phyloP scores from a whole-genome alignment of 139 green algal genomes.

The Pseudopediastrum boryanum region DNA sequence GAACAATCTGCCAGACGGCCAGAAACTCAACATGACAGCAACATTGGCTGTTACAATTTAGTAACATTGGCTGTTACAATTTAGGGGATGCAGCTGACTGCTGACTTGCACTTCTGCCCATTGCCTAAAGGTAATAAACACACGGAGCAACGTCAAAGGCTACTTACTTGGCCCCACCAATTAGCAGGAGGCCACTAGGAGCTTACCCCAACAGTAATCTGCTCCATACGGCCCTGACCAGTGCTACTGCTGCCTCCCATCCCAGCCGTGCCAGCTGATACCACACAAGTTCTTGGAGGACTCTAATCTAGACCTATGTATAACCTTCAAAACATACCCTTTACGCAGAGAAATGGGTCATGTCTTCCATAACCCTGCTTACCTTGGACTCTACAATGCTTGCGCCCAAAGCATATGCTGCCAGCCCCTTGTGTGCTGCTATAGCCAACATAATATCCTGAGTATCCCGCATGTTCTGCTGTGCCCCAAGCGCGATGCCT shows the following conservation, averaged over 20 bases:
- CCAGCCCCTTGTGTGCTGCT: slow-evolving; percentile 77
- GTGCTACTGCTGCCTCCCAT: background rate
- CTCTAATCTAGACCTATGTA: background rate
- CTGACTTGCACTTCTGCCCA: too few relatives aligned
- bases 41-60: slow-evolving; percentile 13
- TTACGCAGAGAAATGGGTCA: background rate
- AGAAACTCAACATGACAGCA: background rate
- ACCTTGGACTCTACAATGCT: slow-evolving; percentile 69
- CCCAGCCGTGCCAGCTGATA: background rate
- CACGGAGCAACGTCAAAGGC: too few relatives aligned
- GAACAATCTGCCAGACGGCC: background rate
- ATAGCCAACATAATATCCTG: slow-evolving; percentile 88
- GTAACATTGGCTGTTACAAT: background rate
- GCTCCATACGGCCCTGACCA: background rate
- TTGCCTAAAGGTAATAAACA: too few relatives aligned
- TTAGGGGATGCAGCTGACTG: background rate
- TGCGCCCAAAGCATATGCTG: slow-evolving; percentile 80
- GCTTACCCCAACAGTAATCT: too few relatives aligned
- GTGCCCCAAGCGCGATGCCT: slow-evolving; percentile 78
- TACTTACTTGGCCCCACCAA: too few relatives aligned
- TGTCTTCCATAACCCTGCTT: background rate
- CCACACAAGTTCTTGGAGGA: background rate
- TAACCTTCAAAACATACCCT: background rate
- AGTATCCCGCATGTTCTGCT: slow-evolving; percentile 63
- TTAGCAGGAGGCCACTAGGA: too few relatives aligned